Base-by-base conservation (phyloP, 495 filamentous ascomycete genomes). In the Annulohypoxylon stygium region DNA sequence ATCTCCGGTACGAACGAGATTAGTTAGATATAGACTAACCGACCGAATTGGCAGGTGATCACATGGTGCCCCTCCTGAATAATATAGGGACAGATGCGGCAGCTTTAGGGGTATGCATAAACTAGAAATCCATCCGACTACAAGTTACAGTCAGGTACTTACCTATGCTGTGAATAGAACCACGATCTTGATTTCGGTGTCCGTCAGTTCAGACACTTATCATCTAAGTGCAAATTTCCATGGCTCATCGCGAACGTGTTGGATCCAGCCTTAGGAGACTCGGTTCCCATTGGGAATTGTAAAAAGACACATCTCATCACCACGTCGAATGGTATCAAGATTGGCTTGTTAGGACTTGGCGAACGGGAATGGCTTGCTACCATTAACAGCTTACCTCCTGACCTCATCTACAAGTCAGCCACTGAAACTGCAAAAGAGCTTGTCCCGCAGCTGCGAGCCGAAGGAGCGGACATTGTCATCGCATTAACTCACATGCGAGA, bases 161-260 rank as follows among this genome's bases (percentile, higher is more conserved):
- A 20, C 54, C 75, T 25, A 78, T 23, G 8, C 0, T 8, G 25
- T 7, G 7, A 12, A 36, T 61, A 84, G 87, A 97, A 97, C 77
- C 94, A 97, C 79, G 94, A 97, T 77, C 89, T 97, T 41, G 94
- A 97, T 79, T 97, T 97, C 75, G 94, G 94, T n/a, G 91, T 95
- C 18, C 79, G 83, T 9, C 93, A 97, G 76, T 92, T 93, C 77
- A 87, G 86, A 20, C 85, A 95, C 77, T 81, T 97, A 18, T 86
- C 89, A 7, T 83, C 84, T 4, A 89, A 93, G 75, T 96, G 93
- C 83, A 84, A 84, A 18, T 97, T 97, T 67, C 94, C 94, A 2
- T 97, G 94, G 94, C 87, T 97, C 1, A 83, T 96, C 14, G 93
- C 93, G 58, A 97, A 97, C 76, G 76, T 79, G 10, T 34, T 78